These are phyloP conservation scores for Salix dunnii DNA, from an alignment of 345 rosid species.

Conservation along the genomic window DNA sequence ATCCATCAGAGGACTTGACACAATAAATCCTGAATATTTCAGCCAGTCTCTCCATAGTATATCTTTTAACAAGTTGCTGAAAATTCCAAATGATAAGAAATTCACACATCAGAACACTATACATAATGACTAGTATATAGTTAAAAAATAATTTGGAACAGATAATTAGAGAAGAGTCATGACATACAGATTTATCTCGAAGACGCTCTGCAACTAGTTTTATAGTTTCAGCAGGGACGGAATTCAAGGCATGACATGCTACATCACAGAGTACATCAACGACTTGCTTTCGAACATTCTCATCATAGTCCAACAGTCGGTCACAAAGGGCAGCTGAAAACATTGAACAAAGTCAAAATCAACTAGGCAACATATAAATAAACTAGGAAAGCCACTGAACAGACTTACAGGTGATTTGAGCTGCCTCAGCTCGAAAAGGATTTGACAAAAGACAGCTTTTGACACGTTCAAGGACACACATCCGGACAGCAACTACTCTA, in stretches of 20 bases:
- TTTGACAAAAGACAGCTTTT: slow-evolving; percentile 73
- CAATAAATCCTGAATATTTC: slow-evolving; percentile 73
- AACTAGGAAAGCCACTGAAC: slow-evolving; percentile 16
- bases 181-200: slow-evolving; percentile 91
- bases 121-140: slow-evolving; percentile 15
- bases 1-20: slow-evolving; percentile 44
- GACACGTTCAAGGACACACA: slow-evolving; percentile 83
- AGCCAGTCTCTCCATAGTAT: slow-evolving; percentile 84
- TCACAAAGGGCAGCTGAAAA: slow-evolving; percentile 88
- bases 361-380: slow-evolving; percentile 15
- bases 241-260: slow-evolving; percentile 57
- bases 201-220: slow-evolving; percentile 85
- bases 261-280: slow-evolving; percentile 88
- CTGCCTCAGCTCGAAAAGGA: slow-evolving; percentile 69
- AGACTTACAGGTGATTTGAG: slow-evolving; percentile 71
- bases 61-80: slow-evolving; percentile 80
- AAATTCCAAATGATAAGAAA: slow-evolving; percentile 19
- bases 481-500: slow-evolving; percentile 78
- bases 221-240: slow-evolving; percentile 66
- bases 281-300: slow-evolving; percentile 90
- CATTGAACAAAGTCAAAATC: slow-evolving; percentile 16
- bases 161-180: slow-evolving; percentile 17
- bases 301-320: slow-evolving; percentile 94
- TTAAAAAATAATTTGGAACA: slow-evolving; percentile 12
- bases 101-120: neutral